Evolutionary conservation across 176 grass and related monocot genomes (phyloP).

Genomic region (Zizania latifolia): DNA sequence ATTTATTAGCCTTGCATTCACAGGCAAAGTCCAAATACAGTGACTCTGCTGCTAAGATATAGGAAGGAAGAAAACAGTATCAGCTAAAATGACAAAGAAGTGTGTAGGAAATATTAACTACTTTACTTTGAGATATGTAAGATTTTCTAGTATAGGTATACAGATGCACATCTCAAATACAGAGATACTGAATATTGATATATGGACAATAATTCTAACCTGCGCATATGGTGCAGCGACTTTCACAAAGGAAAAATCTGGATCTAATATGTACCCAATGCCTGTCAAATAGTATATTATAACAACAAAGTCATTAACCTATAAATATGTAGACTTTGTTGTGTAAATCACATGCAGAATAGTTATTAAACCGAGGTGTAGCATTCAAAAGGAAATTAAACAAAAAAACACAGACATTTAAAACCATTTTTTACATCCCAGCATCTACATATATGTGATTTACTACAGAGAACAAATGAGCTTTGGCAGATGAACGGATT

Average conservation of each 20-base stretch:
- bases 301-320: constrained; percentile 1
- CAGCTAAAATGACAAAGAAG: constrained; percentile 13
- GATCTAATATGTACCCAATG: constrained; percentile 85
- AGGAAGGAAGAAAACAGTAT: constrained; percentile 2
- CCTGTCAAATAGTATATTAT: constrained; percentile 46
- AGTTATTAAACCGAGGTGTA: neutral
- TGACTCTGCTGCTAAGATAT: neutral
- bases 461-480: constrained; percentile 12
- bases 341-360: neutral
- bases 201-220: constrained; percentile 35
- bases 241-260: constrained; percentile 95
- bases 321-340: neutral
- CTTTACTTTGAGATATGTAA: neutral
- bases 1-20: constrained; percentile 17
- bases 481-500: neutral
- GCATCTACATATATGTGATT: constrained; percentile 4
- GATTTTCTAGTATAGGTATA: neutral
- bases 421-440: neutral
- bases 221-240: constrained; percentile 86
- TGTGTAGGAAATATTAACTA: neutral
- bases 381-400: neutral
- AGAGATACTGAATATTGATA: neutral
- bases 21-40: constrained; percentile 17
- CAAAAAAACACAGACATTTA: constrained; percentile 8
- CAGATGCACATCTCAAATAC: neutral